Percentiles rank a stretch among this genome's conserved stretches.
Conservation (phyloP, 2,329 filamentous ascomycete species). For the Diplodia corticola region DNA sequence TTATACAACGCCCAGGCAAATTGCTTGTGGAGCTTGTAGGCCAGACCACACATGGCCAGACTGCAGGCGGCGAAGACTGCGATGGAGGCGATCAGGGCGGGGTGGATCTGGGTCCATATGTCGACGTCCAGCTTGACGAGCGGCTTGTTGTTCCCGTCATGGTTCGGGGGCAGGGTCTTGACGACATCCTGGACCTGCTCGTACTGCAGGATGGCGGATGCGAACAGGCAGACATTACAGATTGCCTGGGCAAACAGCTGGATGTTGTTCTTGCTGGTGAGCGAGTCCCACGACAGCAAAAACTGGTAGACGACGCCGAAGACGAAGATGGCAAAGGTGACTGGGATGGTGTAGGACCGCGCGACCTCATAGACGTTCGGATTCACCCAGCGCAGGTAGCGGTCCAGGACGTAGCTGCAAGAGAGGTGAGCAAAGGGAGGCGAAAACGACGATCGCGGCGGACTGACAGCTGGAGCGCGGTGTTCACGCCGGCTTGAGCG, state of each 20-base stretch:
- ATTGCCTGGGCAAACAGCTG: constrained; percentile 30
- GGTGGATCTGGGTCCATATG: constrained; percentile 23
- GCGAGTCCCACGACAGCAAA: constrained; percentile 30
- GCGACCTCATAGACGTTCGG: not conserved
- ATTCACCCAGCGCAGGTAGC: constrained; percentile 10
- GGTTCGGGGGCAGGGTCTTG: not conserved
- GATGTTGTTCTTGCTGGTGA: constrained; percentile 31
- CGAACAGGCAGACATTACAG: constrained; percentile 28
- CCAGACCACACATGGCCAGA: constrained; percentile 22
- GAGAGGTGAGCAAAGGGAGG: not conserved
- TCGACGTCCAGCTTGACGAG: constrained; percentile 26
- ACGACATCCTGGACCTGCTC: constrained; percentile 24
- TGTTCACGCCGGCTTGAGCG: constrained; percentile 25
- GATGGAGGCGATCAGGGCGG: constrained; percentile 18
- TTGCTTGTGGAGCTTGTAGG: constrained; percentile 25
- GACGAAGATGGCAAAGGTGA: constrained; percentile 17
- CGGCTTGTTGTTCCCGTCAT: constrained; percentile 14
- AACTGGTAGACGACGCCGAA: constrained; percentile 30
- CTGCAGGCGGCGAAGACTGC: constrained; percentile 20
- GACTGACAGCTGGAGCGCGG: constrained; percentile 27
- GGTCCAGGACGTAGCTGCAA: not conserved
- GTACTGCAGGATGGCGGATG: constrained; percentile 29
- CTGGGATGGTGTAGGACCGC: not conserved
- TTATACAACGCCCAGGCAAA: constrained; percentile 30
- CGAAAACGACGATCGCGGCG: not conserved